Evolutionary conservation across 345 rosid species (phyloP).

Genomic region (Lenwebbia sp.): DNA sequence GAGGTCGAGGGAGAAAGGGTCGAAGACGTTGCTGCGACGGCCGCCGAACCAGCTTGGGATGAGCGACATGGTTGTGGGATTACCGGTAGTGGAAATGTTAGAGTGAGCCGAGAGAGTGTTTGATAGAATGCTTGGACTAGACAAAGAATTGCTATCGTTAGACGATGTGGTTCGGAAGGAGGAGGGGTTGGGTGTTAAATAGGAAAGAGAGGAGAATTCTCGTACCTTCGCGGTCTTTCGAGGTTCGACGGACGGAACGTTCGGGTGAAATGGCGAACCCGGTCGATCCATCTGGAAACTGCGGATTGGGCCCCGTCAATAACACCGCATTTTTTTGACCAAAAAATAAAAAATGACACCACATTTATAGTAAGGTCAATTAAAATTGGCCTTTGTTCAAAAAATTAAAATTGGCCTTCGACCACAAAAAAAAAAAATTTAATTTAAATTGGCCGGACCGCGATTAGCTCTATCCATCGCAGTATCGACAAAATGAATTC

Average conservation of each 20-base stretch:
- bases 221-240: not conserved
- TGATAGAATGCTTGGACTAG: not conserved
- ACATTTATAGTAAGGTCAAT: not conserved
- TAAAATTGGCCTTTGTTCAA: not conserved
- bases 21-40: slow-evolving; percentile 7
- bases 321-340: too few relatives aligned
- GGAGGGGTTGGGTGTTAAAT: not conserved
- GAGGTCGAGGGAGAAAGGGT: slow-evolving; percentile 19
- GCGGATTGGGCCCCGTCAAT: not conserved
- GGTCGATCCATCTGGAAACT: not conserved
- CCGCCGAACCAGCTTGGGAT: slow-evolving; percentile 12
- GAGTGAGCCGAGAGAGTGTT: not conserved
- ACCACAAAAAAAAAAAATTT: too few relatives aligned
- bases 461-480: not conserved
- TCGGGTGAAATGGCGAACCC: not conserved
- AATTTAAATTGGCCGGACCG: not conserved
- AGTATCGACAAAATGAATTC: not conserved
- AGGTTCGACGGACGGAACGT: not conserved
- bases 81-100: not conserved
- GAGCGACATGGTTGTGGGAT: slow-evolving; percentile 2
- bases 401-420: too few relatives aligned
- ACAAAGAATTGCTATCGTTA: not conserved
- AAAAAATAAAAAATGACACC: not conserved
- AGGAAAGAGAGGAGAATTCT: not conserved
- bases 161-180: not conserved